Base-by-base conservation (phyloP, 306 rosid genomes). In the Nissolia schottii region DNA sequence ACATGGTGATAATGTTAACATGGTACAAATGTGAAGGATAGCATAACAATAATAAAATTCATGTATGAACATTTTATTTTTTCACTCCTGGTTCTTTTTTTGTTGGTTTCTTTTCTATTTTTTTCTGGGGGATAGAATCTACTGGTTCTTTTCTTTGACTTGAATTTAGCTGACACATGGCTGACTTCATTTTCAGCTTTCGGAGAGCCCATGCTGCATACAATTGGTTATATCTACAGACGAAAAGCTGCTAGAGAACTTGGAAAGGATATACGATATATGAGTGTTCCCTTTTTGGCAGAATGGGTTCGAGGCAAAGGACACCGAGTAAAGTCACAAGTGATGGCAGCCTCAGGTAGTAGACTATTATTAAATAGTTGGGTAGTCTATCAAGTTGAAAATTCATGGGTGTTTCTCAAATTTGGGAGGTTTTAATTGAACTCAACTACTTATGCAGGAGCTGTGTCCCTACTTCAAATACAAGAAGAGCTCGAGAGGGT, bases 291-390 rank as follows among this genome's bases (percentile, higher is more conserved):
- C 9, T 95, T 88, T 82, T 72, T 95, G 67, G 99, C 99, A 6
- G 99, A 95, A 75, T 95, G 99, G 97, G 99, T 89, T 8, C 82
- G 97, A 37, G 96, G 88, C 77, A 91, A 89, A 84, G 97, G 99
- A 69, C 99, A 95, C 78, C 81, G 76, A 74, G 87, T 95, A 62
- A 95, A 91, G 78, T 95, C 99, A 69, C 99, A 95, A 84, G 99
- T 95, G 38, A 80, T 83, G 74, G 97, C 97, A 67, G 99, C 97
- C 79, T 91, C 97, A 81, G 99, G 99, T 95, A 66, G n/a, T 70
- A 53, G 74, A 76, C 73, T 60, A 16, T 64, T 27, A n/a, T 25
- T 37, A 27, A 45, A 23, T 23, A 38, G 37, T 28, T 67, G 35
- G 15, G 5, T 41, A 58, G 59, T 68, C 27, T 27, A 11, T 76